Conservation (phyloP, 768 basidiomycete genomes). For the Mycena haematopus region DNA sequence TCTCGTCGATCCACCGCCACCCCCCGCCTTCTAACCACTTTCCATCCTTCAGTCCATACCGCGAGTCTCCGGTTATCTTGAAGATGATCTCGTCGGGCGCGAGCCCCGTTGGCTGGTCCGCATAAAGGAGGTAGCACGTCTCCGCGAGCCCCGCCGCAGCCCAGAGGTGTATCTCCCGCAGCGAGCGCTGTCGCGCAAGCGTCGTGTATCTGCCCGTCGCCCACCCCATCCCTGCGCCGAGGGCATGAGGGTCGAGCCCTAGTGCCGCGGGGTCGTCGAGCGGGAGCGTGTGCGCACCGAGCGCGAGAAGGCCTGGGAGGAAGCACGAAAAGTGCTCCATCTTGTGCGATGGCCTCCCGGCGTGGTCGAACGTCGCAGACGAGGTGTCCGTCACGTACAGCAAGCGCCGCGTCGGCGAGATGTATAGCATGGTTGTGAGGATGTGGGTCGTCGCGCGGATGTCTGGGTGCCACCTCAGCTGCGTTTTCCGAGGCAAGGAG, state of each 20-base stretch:
- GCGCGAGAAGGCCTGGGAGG: conserved; percentile 74
- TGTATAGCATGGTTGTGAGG: conserved; percentile 67
- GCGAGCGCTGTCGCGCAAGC: conserved; percentile 50
- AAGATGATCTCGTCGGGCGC: conserved; percentile 67
- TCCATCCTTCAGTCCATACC: conserved; percentile 30
- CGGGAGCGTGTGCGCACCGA: conserved; percentile 70
- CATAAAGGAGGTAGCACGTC: conserved; percentile 74
- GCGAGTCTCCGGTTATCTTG: conserved; percentile 35
- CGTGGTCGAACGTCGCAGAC: conserved; percentile 36
- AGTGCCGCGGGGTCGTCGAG: conserved; percentile 56
- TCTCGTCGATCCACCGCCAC: conserved; percentile 53
- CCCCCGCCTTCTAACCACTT: conserved; percentile 33
- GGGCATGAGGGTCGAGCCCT: conserved; percentile 52
- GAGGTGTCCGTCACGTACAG: conserved; percentile 70
- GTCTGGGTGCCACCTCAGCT: conserved; percentile 46
- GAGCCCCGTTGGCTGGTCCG: conserved; percentile 71
- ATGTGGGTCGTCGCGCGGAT: conserved; percentile 66
- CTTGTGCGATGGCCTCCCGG: conserved; percentile 48
- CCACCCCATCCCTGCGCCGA: conserved; percentile 48
- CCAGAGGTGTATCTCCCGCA: conserved; percentile 74
- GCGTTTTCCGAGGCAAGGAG: neutral
- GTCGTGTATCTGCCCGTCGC: conserved; percentile 42
- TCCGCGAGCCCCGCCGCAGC: conserved; percentile 78
- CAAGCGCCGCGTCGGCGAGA: conserved; percentile 67
- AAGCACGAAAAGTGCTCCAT: conserved; percentile 84